Base-by-base conservation (phyloP, 2,329 filamentous ascomycete genomes). In the Penicillium concentricum region DNA sequence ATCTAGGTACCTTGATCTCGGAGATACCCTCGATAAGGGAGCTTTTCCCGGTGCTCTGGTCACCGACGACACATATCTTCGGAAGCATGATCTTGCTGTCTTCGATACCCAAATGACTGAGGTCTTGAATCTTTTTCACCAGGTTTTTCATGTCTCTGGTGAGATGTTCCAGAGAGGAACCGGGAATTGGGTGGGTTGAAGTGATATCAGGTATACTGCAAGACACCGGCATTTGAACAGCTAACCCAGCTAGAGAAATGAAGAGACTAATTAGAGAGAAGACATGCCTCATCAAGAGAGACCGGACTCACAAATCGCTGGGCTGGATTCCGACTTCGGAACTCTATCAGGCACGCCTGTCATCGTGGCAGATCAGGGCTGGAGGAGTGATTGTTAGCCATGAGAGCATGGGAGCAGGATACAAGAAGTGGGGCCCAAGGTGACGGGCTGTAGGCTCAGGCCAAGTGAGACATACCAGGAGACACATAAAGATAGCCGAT, bases 1-100 rank as follows among this genome's bases (percentile, higher is more conserved):
- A 84, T 2, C 88, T 81, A 0, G 91, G 91, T 0, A 93, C 83
- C 20, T 86, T 86, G 24, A 94, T 87, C 4, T 87, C 88, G 0
- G 45, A 76, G 57, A 89, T 82, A 0, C 84, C 86, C 13, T 86
- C 86, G 50, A 82, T 81, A 0, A 84, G 69, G 0, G 81, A 91
- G 0, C 87, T 91, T 69, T 96, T 96, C 0, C 92, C 92, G 0
- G 91, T 88, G 0, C 85, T 90, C 67, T 96, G 92, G 47, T 96
- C 91, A 0, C 92, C 92, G 0, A 96, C 85, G 0, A 96, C 84
- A 6, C 93, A 89, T 10, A 95, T 85, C 63, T 91, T 90, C 0
- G 92, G 91, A 0, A 96, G 77, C 0, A 84, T 83, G 0, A 91
- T 83, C 0, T 78, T 67, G 5, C 86, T 83, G 18, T 89, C 84